Evolutionary conservation across 169 alveolate species (phyloP), one percentile per base, ranked within the genome.

Genomic region (Eimeria tenella): DNA sequence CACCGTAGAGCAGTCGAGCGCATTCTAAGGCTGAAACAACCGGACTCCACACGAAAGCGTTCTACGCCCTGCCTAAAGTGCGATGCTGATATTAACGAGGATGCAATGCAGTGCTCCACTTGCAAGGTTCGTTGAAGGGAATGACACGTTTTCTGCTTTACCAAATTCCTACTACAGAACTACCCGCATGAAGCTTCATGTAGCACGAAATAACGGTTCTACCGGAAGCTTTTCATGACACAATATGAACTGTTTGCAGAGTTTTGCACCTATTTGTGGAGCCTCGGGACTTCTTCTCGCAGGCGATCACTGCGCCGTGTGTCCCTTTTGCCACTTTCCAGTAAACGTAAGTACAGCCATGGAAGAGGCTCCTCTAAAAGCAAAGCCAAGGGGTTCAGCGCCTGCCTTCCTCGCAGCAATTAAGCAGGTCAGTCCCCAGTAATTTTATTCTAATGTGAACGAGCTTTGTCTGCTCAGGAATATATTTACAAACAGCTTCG

Each of bases 271-370:
- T 4, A 0, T 75, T 25, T 75, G 86, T 52, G 86, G 65, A 17
- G 86, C 86, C 63, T 75, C 86, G 42, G 86, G 86, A 5, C 65
- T 75, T 8, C 65, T 60, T 31, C n/a, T 75, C 9, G 8, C 58
- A 9, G 65, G 86, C 31, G 63, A 52, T 15, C 86, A 25, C 31
- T 75, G 86, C 65, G 86, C 86, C n/a, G 60, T 52, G 62, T 75
- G 86, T 31, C 86, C 86, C 62, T 49, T 50, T 17, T 75, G 86
- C 42, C 65, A 7, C 25, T 75, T 75, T 31, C 60, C 86, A 10
- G 52, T 75, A 8, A 75, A 49, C 11, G 86, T 75, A 52, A 75
- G 86, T 52, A 23, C 42, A 31, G 42, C 0, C 42, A 31, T 31
- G 42, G 0, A 2, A 31, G 2, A 31, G 42, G 42, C 2, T 31